Base-by-base conservation (phyloP, 192 early-diverging fungal species). In the Physocladia obscura region DNA sequence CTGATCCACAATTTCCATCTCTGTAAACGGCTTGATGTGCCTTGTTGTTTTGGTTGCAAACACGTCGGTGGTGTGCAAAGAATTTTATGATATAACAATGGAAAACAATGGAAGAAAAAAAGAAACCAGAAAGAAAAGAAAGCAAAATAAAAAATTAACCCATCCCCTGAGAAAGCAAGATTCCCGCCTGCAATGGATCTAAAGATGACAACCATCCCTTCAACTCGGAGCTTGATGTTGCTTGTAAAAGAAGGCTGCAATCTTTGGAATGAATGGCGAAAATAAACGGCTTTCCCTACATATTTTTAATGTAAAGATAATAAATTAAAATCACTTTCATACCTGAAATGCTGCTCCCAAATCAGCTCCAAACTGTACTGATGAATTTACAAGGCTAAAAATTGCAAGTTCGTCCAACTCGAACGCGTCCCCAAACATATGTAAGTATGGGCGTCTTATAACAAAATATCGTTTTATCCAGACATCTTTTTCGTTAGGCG, bases 391-490 rank as follows among this genome's bases (percentile, higher is more conserved):
- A 27, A 96, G 74, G 51, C 91, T 90, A 55, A 94, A 82, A n/a
- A 92, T 88, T 57, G 87, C 84, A 30, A 88, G 77, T 58, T 93
- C 84, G n/a, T 86, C 84, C 4, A 63, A 70, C 64, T 92, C 90
- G 1, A 76, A 77, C 21, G 81, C 67, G 59, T 82, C 87, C 27
- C 74, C 77, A 78, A 89, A 94, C 29, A 93, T 84, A 67, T 91
- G 92, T 34, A 96, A 70, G 69, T 91, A 92, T 13, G 94, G 94
- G 71, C 87, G 82, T 44, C 88, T 78, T 57, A 92, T 77, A 35
- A 94, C 91, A 78, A 91, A 88, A 89, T 90, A 94, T 4, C 88
- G 79, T 49, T 87, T 84, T 1, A 82, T 75, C 94, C 94, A 96
- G 19, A 72, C 69, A 51, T 90, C 82, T 51, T 82, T 81, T 15